Evolutionary conservation across 805 yeast species (phyloP).

Genomic region (Starmerella vitae): DNA sequence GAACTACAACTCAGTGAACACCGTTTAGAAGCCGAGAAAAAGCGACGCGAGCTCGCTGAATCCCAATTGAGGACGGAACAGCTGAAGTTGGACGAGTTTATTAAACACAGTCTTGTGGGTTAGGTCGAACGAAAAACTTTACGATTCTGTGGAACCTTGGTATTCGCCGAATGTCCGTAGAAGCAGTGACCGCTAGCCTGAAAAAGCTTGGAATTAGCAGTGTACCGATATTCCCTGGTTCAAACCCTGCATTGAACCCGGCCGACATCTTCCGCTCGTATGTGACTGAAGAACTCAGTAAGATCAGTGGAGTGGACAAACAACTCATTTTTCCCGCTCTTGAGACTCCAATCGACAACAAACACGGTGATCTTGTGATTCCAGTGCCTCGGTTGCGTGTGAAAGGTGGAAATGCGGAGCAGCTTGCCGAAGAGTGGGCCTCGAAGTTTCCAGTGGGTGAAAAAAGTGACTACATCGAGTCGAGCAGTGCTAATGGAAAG

Average conservation of each 20-base stretch:
- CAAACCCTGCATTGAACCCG: constrained; percentile 66
- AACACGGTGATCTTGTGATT: constrained; percentile 82
- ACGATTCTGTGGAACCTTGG: constrained; percentile 3
- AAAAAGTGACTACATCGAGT: constrained; percentile 46
- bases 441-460: constrained; percentile 45
- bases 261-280: constrained; percentile 83
- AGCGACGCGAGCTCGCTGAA: no score
- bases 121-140: constrained; percentile 1
- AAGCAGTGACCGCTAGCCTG: constrained; percentile 16
- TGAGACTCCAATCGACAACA: constrained; percentile 74
- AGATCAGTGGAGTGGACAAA: constrained; percentile 58
- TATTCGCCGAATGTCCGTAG: constrained; percentile 14
- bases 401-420: constrained; percentile 67
- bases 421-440: constrained; percentile 65
- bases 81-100: no score
- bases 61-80: no score
- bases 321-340: constrained; percentile 65
- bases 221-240: constrained; percentile 30
- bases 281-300: constrained; percentile 63
- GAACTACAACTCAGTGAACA: no score
- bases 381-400: constrained; percentile 85
- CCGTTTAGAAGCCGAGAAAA: no score
- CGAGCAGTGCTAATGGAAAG: constrained; percentile 74
- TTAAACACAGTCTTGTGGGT: no score
- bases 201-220: constrained; percentile 18